Conservation (phyloP, 2,329 filamentous ascomycete species). For the Xylaria sp. region DNA sequence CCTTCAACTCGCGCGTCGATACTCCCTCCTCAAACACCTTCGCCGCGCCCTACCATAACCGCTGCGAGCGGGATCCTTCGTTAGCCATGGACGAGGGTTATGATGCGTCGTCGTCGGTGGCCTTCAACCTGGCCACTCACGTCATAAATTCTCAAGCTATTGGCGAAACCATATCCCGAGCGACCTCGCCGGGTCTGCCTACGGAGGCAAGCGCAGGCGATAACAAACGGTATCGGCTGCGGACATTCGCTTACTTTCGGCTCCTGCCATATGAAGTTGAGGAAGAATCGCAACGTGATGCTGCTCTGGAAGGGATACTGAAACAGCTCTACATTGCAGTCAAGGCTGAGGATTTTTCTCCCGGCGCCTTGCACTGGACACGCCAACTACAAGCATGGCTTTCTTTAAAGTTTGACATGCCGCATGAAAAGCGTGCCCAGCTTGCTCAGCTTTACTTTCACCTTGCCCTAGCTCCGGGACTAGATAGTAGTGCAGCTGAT, state of each 20-base stretch:
- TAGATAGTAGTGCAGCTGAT: conserved; percentile 82
- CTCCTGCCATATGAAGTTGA: conserved; percentile 91
- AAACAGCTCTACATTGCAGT: conserved; percentile 93
- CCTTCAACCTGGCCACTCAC: conserved; percentile 45
- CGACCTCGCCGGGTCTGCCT: conserved; percentile 78
- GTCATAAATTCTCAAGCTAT: conserved; percentile 49
- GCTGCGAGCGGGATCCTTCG: neutral
- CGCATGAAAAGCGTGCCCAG: conserved; percentile 79
- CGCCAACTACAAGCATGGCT: conserved; percentile 95
- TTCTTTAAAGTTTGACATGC: conserved; percentile 95
- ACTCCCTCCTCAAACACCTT: conserved; percentile 4
- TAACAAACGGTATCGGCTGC: conserved; percentile 74
- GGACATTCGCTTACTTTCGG: conserved; percentile 91
- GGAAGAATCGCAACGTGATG: conserved; percentile 76
- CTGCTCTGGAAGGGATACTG: conserved; percentile 83
- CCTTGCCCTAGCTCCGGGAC: conserved; percentile 84
- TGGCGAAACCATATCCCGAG: conserved; percentile 77
- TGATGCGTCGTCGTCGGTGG: conserved; percentile 46
- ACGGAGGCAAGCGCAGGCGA: conserved; percentile 55
- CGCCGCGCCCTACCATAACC: neutral
- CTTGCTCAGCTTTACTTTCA: conserved; percentile 94
- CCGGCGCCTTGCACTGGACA: conserved; percentile 95
- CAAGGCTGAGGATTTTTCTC: conserved; percentile 90
- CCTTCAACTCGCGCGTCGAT: conserved; percentile 12
- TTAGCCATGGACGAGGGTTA: conserved; percentile 46